Base-by-base conservation (phyloP, 768 basidiomycete genomes). In the Dentipellis fragilis region DNA sequence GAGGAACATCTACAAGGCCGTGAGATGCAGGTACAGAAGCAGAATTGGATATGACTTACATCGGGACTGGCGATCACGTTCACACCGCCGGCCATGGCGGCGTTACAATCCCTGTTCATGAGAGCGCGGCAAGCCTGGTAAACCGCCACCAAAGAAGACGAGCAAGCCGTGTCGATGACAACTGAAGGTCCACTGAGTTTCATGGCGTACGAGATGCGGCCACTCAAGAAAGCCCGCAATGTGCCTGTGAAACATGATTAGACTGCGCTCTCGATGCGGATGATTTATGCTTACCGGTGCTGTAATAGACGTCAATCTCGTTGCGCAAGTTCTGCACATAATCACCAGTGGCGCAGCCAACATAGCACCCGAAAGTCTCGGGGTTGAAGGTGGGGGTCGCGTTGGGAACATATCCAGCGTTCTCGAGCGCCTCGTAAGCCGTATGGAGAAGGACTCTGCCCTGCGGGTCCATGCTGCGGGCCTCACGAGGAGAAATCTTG, bases 391-490 rank as follows among this genome's bases (percentile, higher is more conserved):
- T 72, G 6, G 72, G 67, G 0, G 81, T 82, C 1, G 77, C 72
- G 51, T 79, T 68, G 0, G 85, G 84, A 12, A 85, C 79, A 62
- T 84, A 88, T 0, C 87, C 87, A 4, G 85, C 76, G 57, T 80
- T 74, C 64, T 88, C 85, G 4, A 89, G 71, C 0, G 87, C 87
- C 55, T 84, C 76, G 53, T 85, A 79, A 4, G 82, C 83, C 2
- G 78, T 74, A 39, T 84, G 84, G 14, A 89, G 73, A 4, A 89
- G 69, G 36, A 89, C 61, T 4, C 87, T 77, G 59, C 87, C 85
- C 59, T 88, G 86, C 7, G 87, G 86, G 62, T 88, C 84, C 85
- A 88, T 88, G 65, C 73, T 80, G 57, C 71, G 79, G 12, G 87
- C 86, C 67, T 89, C 87, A 5, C 87, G 78, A 1, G 87, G 86